Evolutionary conservation across 2,329 filamentous ascomycete species (phyloP).

Genomic region (Monosporascus sp.): DNA sequence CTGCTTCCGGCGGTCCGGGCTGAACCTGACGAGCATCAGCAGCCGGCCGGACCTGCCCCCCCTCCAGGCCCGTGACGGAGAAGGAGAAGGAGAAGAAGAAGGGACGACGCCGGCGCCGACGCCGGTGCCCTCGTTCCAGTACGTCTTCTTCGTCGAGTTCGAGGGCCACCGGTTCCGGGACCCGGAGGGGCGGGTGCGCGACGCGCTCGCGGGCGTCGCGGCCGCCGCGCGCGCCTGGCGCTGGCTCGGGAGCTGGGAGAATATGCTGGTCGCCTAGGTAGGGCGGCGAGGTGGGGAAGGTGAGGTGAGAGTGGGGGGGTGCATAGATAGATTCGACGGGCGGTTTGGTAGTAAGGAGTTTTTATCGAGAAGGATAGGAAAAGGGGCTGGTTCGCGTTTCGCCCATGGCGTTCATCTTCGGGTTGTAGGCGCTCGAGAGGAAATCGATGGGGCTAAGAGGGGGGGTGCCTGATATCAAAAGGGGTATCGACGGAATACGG

Average conservation of each 20-base stretch:
- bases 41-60: constrained; percentile 66
- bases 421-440: too few species aligned
- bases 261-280: constrained; percentile 11
- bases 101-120: too few species aligned
- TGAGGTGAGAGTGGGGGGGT: not conserved
- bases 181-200: constrained; percentile 52
- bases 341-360: not conserved
- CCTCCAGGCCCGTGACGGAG: not conserved
- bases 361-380: too few species aligned
- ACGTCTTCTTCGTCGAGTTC: constrained; percentile 93
- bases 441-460: too few species aligned
- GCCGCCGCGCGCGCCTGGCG: constrained; percentile 57
- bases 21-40: constrained; percentile 90
- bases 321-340: not conserved
- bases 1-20: constrained; percentile 66
- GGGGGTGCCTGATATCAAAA: too few species aligned
- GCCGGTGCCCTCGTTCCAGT: constrained; percentile 64
- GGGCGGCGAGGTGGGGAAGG: not conserved
- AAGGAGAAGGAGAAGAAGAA: constrained; percentile 23
- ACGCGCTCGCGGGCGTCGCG: constrained; percentile 54
- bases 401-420: too few species aligned
- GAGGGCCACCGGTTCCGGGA: constrained; percentile 55
- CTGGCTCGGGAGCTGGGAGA: constrained; percentile 67
- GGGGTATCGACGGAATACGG: too few species aligned
- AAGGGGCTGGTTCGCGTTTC: too few species aligned